A percentile compares a stretch with the other conserved stretches of the same genome.
Evolutionary conservation across 306 rosid genomes (phyloP).

Genomic region (Prinsepia uniflora): DNA sequence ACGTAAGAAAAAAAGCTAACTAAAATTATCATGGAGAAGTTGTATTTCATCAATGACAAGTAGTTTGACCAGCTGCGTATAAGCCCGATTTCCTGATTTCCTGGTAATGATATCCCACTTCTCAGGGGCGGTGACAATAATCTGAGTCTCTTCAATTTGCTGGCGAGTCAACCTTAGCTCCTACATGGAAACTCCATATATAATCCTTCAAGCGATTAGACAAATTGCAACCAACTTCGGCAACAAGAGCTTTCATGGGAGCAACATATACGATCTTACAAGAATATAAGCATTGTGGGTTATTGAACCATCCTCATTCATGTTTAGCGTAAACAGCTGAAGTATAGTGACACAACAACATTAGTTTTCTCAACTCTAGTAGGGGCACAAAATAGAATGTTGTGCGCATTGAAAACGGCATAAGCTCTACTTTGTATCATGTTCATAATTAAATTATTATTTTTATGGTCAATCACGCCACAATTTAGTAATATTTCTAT

Average conservation of each 20-base stretch:
- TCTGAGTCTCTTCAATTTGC: slow-evolving; percentile 84
- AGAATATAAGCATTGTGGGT: slow-evolving; percentile 60
- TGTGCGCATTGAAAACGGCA: slow-evolving; percentile 61
- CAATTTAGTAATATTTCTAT: too few relatives aligned
- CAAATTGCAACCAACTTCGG: slow-evolving; percentile 88
- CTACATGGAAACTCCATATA: slow-evolving; percentile 57
- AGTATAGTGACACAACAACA: slow-evolving; percentile 86
- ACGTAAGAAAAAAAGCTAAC: too few relatives aligned
- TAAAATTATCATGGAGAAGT: slow-evolving; percentile 72
- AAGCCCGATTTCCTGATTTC: too few relatives aligned
- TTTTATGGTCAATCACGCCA: too few relatives aligned
- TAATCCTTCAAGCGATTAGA: slow-evolving; percentile 83
- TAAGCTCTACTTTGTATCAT: slow-evolving; percentile 88
- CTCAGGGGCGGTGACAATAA: slow-evolving; percentile 90
- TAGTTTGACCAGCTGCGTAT: slow-evolving; percentile 78
- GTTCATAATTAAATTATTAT: slow-evolving; percentile 23
- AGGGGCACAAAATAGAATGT: too few relatives aligned
- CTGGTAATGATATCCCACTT: slow-evolving; percentile 94
- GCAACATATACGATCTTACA: slow-evolving; percentile 80
- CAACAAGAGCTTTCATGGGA: slow-evolving; percentile 98
- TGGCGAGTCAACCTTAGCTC: slow-evolving; percentile 82
- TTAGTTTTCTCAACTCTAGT: slow-evolving; percentile 98
- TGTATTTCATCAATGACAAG: slow-evolving; percentile 85
- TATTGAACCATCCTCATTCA: slow-evolving; percentile 70
- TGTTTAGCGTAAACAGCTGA: slow-evolving; percentile 70